Percentiles rank a stretch among this genome's conserved stretches.
Evolutionary conservation across 202 grass and related monocot genomes (phyloP).

Genomic region (Brachypodium distachyon): DNA sequence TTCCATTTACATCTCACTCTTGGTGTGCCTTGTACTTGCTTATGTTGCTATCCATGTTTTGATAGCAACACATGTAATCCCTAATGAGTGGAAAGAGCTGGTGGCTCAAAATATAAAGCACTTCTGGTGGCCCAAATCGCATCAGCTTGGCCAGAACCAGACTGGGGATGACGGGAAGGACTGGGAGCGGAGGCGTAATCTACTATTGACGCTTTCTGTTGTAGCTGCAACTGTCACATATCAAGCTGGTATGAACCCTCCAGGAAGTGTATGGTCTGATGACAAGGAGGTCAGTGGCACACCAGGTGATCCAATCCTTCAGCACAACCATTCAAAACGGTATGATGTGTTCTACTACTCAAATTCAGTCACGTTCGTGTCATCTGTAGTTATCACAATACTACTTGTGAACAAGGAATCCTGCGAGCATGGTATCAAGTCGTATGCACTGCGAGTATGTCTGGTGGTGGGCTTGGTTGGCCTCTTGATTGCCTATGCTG

Average conservation of each 20-base stretch:
- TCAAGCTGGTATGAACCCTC: conserved; percentile 56
- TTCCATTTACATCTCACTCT: conserved; percentile 28
- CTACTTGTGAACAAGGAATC: not conserved
- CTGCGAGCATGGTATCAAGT: not conserved
- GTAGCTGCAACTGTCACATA: conserved; percentile 46
- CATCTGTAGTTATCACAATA: not conserved
- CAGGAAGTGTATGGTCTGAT: conserved; percentile 46
- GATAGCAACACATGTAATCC: not conserved
- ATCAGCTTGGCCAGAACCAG: not conserved
- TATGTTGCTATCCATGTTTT: conserved; percentile 33
- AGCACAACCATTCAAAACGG: not conserved
- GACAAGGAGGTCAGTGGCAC: not conserved
- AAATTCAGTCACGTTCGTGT: not conserved
- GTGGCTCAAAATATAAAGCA: not conserved
- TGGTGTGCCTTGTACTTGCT: conserved; percentile 19
- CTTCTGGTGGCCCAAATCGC: not conserved
- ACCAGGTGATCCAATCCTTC: conserved; percentile 1
- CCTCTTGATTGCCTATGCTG: conserved; percentile 31
- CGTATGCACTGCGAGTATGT: conserved; percentile 14
- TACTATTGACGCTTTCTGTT: conserved; percentile 39
- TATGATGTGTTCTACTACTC: conserved; percentile 9
- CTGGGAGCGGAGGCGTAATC: conserved; percentile 17
- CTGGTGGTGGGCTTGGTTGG: conserved; percentile 30
- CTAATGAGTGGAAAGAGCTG: not conserved
- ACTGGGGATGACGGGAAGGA: conserved; percentile 11